phyloP scores from a whole-genome alignment of 1,139 yeast species.

The Yamadazyma diddensiae region DNA sequence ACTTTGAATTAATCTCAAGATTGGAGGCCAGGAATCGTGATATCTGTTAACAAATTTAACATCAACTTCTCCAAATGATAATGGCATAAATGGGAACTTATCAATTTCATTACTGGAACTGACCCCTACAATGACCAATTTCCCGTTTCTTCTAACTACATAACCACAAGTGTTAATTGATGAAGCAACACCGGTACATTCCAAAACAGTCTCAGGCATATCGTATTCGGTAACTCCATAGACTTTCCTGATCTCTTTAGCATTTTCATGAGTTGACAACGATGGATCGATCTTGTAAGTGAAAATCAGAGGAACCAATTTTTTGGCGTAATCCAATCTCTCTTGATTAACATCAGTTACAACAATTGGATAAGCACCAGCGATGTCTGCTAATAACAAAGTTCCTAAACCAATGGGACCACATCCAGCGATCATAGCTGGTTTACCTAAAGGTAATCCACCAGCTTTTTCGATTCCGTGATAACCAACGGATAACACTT shows the following conservation, averaged over 20 bases:
- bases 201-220: conserved; percentile 55
- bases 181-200: conserved; percentile 26
- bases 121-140: conserved; percentile 31
- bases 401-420: conserved; percentile 91
- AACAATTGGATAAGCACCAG: conserved; percentile 73
- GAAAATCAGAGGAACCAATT: conserved; percentile 56
- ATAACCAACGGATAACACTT: conserved; percentile 31
- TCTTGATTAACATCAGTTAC: conserved; percentile 62
- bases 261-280: conserved; percentile 33
- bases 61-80: conserved; percentile 65
- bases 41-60: conserved; percentile 59
- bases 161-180: conserved; percentile 71
- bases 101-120: conserved; percentile 68
- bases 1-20: conserved; percentile 41
- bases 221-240: conserved; percentile 32
- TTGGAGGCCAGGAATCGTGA: conserved; percentile 55
- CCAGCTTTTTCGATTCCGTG: conserved; percentile 36
- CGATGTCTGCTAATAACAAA: conserved; percentile 75
- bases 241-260: conserved; percentile 32
- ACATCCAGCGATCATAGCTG: conserved; percentile 80
- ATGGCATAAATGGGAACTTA: conserved; percentile 65
- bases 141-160: conserved; percentile 22
- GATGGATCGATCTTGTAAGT: conserved; percentile 37
- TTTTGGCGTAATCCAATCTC: conserved; percentile 57
- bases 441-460: conserved; percentile 65